Conservation (phyloP, 2,329 filamentous ascomycete genomes). For the Cyphellophora europaea region DNA sequence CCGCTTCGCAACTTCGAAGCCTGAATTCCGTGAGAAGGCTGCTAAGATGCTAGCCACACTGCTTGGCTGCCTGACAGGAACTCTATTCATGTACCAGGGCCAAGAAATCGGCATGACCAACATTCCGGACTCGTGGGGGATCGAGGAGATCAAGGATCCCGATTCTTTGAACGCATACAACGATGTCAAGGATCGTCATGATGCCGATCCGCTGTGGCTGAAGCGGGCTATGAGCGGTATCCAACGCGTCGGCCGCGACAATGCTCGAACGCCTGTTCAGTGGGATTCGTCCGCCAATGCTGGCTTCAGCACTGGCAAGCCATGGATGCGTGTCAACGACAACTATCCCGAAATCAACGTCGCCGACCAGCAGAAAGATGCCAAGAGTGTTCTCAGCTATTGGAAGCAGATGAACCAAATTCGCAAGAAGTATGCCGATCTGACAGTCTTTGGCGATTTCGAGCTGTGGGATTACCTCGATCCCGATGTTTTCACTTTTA, state of each 20-base stretch:
- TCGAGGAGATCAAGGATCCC: slow-evolving; percentile 26
- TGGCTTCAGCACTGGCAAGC: slow-evolving; percentile 54
- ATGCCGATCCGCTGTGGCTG: slow-evolving; percentile 27
- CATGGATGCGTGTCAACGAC: slow-evolving; percentile 65
- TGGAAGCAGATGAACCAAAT: slow-evolving; percentile 52
- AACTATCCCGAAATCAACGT: slow-evolving; percentile 56
- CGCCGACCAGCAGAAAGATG: slow-evolving; percentile 29
- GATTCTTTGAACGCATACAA: slow-evolving; percentile 32
- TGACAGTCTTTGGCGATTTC: slow-evolving; percentile 62
- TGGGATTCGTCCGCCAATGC: slow-evolving; percentile 53
- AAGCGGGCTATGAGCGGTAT: slow-evolving; percentile 43
- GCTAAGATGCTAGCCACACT: slow-evolving; percentile 54
- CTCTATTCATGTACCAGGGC: slow-evolving; percentile 48
- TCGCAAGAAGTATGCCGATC: slow-evolving; percentile 51
- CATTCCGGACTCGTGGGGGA: slow-evolving; percentile 36
- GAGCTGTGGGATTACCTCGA: slow-evolving; percentile 44
- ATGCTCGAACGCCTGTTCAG: slow-evolving; percentile 63
- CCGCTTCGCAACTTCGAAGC: slow-evolving; percentile 42
- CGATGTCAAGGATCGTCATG: slow-evolving; percentile 25
- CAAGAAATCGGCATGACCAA: slow-evolving; percentile 51
- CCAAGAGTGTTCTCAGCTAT: slow-evolving; percentile 47
- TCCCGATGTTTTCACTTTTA: slow-evolving; percentile 46
- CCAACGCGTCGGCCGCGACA: slow-evolving; percentile 46
- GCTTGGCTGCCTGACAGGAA: slow-evolving; percentile 44
- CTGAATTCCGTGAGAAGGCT: slow-evolving; percentile 38